Conservation (phyloP, 352 stramenopile genomes). For the Phytophthora idaei region DNA sequence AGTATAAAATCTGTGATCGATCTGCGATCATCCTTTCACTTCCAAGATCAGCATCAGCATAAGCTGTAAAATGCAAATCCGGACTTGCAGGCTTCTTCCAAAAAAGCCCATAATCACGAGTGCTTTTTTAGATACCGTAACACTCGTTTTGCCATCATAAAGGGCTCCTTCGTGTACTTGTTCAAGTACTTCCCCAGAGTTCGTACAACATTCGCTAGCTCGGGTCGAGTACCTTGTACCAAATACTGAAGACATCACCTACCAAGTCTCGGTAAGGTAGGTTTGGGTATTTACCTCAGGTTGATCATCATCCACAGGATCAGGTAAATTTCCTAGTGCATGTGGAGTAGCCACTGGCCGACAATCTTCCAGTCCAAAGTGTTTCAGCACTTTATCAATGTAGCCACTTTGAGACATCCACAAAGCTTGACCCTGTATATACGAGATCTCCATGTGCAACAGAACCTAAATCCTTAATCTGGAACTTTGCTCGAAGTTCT, state of each 20-base stretch:
- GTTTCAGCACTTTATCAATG: slow-evolving; percentile 11
- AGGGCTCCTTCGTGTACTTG: slow-evolving; percentile 15
- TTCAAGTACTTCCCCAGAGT: slow-evolving; percentile 11
- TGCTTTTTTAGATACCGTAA: slow-evolving; percentile 4
- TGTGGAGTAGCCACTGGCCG: slow-evolving; percentile 7
- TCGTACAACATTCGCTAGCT: slow-evolving; percentile 11
- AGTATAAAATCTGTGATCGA: neutral
- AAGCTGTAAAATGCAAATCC: neutral
- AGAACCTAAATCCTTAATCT: slow-evolving; percentile 15
- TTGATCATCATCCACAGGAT: neutral
- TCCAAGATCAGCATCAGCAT: neutral
- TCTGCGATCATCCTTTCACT: neutral
- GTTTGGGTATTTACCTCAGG: slow-evolving; percentile 6
- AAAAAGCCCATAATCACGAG: slow-evolving; percentile 6
- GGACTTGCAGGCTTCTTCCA: neutral
- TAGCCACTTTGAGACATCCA: slow-evolving; percentile 15
- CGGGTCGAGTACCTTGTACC: slow-evolving; percentile 5
- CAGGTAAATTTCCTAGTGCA: neutral
- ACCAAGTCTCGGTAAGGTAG: slow-evolving; percentile 7
- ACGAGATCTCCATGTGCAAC: slow-evolving; percentile 13
- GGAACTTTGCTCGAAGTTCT: slow-evolving; percentile 7
- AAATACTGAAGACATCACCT: slow-evolving; percentile 8
- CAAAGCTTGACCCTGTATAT: neutral
- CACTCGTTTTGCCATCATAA: slow-evolving; percentile 10
- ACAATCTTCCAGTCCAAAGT: slow-evolving; percentile 11